Evolutionary conservation across 805 yeast genomes (phyloP).

Genomic region (Candida oleophila): DNA sequence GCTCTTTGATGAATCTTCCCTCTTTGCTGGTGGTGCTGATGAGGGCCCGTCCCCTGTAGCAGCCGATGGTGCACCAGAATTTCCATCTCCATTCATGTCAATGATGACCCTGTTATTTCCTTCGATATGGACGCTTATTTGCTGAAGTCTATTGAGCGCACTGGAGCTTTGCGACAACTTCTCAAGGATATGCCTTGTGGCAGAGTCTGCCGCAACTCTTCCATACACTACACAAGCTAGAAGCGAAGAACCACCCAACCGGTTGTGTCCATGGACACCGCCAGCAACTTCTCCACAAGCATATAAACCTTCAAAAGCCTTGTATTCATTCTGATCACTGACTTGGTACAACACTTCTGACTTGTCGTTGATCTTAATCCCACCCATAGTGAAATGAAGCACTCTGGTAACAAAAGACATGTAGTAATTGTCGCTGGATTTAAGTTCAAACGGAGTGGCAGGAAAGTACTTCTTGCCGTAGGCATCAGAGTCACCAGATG

Average conservation of each 20-base stretch:
- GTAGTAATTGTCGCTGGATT: slow-evolving; percentile 37
- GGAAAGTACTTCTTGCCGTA: slow-evolving; percentile 51
- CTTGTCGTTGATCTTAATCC: slow-evolving; percentile 52
- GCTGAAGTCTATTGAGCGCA: slow-evolving; percentile 37
- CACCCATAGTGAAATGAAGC: slow-evolving; percentile 71
- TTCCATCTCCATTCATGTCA: background rate
- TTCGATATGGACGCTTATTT: slow-evolving; percentile 44
- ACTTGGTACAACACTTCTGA: slow-evolving; percentile 42
- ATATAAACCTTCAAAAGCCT: slow-evolving; percentile 34
- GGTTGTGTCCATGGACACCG: slow-evolving; percentile 46
- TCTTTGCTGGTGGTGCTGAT: slow-evolving; percentile 6
- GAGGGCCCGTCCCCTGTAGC: background rate
- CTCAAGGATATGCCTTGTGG: slow-evolving; percentile 29
- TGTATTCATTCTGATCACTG: slow-evolving; percentile 15
- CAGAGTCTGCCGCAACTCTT: slow-evolving; percentile 42
- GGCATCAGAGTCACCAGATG: slow-evolving; percentile 39
- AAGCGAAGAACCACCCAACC: slow-evolving; percentile 43
- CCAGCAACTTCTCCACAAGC: slow-evolving; percentile 48
- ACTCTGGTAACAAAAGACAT: slow-evolving; percentile 57
- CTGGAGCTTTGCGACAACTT: slow-evolving; percentile 25
- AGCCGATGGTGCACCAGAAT: slow-evolving; percentile 6
- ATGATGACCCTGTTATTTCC: slow-evolving; percentile 24
- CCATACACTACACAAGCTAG: slow-evolving; percentile 48
- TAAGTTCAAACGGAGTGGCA: slow-evolving; percentile 42
- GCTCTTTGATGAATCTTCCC: slow-evolving; percentile 8